Base-by-base conservation (phyloP, 2,329 filamentous ascomycete genomes). In the Amauroascus verrucosus region DNA sequence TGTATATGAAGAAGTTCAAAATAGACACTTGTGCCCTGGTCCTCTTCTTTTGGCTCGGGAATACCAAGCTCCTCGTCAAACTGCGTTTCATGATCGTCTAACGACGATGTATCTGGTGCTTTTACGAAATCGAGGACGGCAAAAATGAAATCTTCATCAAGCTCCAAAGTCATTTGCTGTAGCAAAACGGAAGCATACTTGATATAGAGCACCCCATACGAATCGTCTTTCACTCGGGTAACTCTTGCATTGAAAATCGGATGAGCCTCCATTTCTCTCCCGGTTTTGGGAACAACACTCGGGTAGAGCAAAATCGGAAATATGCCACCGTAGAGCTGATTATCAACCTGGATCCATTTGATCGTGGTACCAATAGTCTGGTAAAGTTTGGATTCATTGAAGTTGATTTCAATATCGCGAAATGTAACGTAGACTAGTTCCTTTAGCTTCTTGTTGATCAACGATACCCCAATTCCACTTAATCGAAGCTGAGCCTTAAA, bases 271-370 rank as follows among this genome's bases (percentile, higher is more conserved):
- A 95, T 93, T 69, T 98, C 93, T 64, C 93, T 90, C 33, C 88
- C 89, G 59, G 89, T 93, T 77, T 97, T 97, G 0, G 93, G 91
- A 14, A 98, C 93, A 8, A 98, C 93, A 70, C 90, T 96, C 5
- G 93, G 93, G 67, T 98, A 98, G 54, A 98, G 77, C 28, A 98
- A 82, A 72, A 98, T 95, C 0, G 93, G 93, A 77, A 98, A 98
- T 61, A 98, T 90, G 24, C 94, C 93, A 26, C 94, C 94, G 64
- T 98, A 98, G 13, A 98, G 80, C 69, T 98, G 93, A 62, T 98
- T 98, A 70, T 98, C 93, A 61, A 98, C 87, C 70, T 98, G 93
- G 26, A 98, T 93, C 94, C 94, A 98, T 69, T 98, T 97, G 66
- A 97, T 85, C 0, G 88, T 87, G 48, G 93, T 76, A 46, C 88